phyloP scores from a whole-genome alignment of 2,329 filamentous ascomycete genomes.

The Ceratocystis harringtonii region DNA sequence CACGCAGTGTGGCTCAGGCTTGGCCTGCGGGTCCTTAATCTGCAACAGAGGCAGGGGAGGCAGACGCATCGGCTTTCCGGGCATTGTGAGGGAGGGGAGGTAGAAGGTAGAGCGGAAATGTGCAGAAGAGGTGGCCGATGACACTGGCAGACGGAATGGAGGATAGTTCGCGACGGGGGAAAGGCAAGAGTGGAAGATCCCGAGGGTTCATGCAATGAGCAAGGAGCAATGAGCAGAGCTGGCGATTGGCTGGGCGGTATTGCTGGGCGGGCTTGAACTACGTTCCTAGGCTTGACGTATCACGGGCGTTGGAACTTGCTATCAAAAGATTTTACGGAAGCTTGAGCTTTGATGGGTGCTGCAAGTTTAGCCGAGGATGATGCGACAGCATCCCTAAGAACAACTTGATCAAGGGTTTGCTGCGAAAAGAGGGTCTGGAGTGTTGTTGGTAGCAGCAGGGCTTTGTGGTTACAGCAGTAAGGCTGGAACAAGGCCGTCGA shows the following conservation, averaged over 20 bases:
- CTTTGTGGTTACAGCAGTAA: too few relatives aligned
- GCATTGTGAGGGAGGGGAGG: slow-evolving; percentile 26
- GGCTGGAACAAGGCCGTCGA: too few relatives aligned
- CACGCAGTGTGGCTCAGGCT: slow-evolving; percentile 38
- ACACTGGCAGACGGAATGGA: neutral
- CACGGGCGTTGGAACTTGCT: neutral
- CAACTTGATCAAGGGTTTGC: neutral
- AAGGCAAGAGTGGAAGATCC: too few relatives aligned
- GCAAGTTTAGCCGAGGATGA: neutral
- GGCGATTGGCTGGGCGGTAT: neutral
- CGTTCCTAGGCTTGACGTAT: neutral
- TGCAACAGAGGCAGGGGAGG: slow-evolving; percentile 41
- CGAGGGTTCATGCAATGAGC: too few relatives aligned
- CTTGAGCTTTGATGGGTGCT: neutral
- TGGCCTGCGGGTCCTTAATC: slow-evolving; percentile 37
- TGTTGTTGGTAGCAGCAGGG: too few relatives aligned
- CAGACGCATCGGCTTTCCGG: slow-evolving; percentile 39
- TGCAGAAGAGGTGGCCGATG: neutral
- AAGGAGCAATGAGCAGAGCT: too few relatives aligned
- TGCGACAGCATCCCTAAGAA: neutral
- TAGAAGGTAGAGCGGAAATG: neutral
- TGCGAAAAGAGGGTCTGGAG: neutral
- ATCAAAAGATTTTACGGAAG: neutral
- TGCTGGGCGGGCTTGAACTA: neutral
- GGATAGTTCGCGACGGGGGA: neutral